phyloP scores from a whole-genome alignment of 148 eudicot genomes.

The Persicaria maculosa region DNA sequence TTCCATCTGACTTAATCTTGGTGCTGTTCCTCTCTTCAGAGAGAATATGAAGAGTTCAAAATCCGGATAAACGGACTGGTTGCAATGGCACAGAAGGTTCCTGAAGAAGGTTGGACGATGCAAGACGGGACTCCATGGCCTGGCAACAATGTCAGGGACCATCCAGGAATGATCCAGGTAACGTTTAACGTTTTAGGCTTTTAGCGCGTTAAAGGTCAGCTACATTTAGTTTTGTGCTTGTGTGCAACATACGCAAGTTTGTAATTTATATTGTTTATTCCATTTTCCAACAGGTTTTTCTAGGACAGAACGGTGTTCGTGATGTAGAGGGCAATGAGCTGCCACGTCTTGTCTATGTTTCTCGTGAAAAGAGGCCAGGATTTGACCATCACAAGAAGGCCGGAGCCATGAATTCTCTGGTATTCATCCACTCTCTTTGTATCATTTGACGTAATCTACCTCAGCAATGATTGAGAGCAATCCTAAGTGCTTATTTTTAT shows the following conservation, averaged over 20 bases:
- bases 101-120: constrained; percentile 99
- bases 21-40: constrained; percentile 19
- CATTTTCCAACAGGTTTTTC: constrained; percentile 54
- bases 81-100: constrained; percentile 86
- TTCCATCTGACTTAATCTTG: not conserved
- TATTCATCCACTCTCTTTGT: constrained; percentile 14
- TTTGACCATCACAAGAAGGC: constrained; percentile 96
- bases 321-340: constrained; percentile 75
- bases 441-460: not conserved
- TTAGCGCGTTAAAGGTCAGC: not conserved
- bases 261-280: constrained; percentile 3
- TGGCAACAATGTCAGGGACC: constrained; percentile 91
- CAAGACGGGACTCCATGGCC: constrained; percentile 99
- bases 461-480: not conserved
- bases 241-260: not conserved
- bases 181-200: not conserved
- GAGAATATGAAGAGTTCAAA: constrained; percentile 95
- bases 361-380: constrained; percentile 98
- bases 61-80: constrained; percentile 82
- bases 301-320: constrained; percentile 78
- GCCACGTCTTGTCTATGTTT: constrained; percentile 93
- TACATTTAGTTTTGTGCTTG: not conserved
- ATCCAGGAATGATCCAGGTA: constrained; percentile 99
- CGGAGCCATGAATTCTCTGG: constrained; percentile 99
- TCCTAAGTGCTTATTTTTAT: not conserved